Percentiles rank a stretch among this genome's conserved stretches.
These are phyloP conservation scores for Clonostachys solani DNA, from an alignment of 2,329 filamentous ascomycete species.

Conservation along the genomic window DNA sequence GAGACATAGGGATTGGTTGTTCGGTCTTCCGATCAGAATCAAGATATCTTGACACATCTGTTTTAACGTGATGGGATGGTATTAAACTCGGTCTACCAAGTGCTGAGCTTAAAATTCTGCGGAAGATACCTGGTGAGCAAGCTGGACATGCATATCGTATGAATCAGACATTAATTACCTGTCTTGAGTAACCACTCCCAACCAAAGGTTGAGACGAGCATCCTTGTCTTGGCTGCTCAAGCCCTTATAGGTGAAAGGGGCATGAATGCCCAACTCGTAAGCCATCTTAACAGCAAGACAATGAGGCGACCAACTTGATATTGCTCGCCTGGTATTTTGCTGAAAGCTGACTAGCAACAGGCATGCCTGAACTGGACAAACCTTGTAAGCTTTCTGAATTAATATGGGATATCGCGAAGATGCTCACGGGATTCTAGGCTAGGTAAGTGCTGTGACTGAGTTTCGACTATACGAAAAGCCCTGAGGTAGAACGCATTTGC, in stretches of 20 bases:
- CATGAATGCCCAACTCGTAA: slow-evolving; percentile 25
- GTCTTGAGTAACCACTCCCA: slow-evolving; percentile 21
- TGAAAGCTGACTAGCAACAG: slow-evolving; percentile 22
- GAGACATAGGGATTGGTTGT: too few species aligned
- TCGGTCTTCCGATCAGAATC: too few species aligned
- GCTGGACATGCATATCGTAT: background rate
- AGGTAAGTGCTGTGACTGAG: slow-evolving; percentile 13
- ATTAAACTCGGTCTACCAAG: slow-evolving; percentile 7
- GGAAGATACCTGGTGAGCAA: background rate
- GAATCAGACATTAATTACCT: slow-evolving; percentile 6
- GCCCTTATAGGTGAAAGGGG: slow-evolving; percentile 15
- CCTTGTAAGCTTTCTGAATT: background rate
- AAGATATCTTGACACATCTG: slow-evolving; percentile 2
- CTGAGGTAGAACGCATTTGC: slow-evolving; percentile 18
- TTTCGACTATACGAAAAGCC: slow-evolving; percentile 14
- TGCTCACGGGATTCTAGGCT: slow-evolving; percentile 9
- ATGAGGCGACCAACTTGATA: slow-evolving; percentile 22
- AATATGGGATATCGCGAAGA: background rate
- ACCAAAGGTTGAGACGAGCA: slow-evolving; percentile 20
- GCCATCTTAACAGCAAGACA: slow-evolving; percentile 20
- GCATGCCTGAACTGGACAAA: slow-evolving; percentile 17
- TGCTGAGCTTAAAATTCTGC: slow-evolving; percentile 10
- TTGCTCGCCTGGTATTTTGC: slow-evolving; percentile 24
- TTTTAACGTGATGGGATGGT: slow-evolving; percentile 4
- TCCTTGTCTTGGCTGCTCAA: slow-evolving; percentile 13